phyloP scores from a whole-genome alignment of 2,329 filamentous ascomycete genomes.

The Aspergillus novoparasiticus region DNA sequence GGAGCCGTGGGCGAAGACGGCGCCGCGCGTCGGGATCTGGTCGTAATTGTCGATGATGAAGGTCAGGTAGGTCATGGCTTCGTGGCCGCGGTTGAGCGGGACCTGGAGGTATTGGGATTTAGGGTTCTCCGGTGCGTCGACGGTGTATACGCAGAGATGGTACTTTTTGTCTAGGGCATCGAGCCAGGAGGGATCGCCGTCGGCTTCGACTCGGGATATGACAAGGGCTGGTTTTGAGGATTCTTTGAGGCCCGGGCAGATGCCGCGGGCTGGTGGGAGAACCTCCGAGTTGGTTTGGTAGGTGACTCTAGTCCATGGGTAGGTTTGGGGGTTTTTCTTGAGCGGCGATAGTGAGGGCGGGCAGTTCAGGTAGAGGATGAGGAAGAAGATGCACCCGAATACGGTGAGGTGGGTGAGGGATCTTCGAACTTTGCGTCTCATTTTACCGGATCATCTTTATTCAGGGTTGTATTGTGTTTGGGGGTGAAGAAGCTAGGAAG shows the following conservation, averaged over 20 bases:
- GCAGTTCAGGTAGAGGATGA: constrained; percentile 43
- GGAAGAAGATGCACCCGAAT: constrained; percentile 36
- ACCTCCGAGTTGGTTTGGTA: constrained; percentile 43
- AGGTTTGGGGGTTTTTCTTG: constrained; percentile 30
- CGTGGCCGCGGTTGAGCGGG: constrained; percentile 51
- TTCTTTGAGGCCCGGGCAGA: constrained; percentile 45
- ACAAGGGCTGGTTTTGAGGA: constrained; percentile 49
- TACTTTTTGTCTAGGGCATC: constrained; percentile 41
- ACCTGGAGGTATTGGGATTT: constrained; percentile 37
- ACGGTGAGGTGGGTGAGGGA: constrained; percentile 38
- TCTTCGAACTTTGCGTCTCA: constrained; percentile 26
- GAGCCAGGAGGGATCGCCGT: constrained; percentile 49
- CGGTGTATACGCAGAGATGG: constrained; percentile 49
- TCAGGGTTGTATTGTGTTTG: not conserved
- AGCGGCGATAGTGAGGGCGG: constrained; percentile 23
- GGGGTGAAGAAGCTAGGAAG: not conserved
- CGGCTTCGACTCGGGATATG: constrained; percentile 45
- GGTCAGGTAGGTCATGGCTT: constrained; percentile 52
- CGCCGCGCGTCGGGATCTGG: constrained; percentile 39
- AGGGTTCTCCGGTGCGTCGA: constrained; percentile 18
- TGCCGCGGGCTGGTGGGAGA: constrained; percentile 41
- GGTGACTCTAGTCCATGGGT: constrained; percentile 48
- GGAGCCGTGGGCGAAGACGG: constrained; percentile 49
- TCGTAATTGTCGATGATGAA: constrained; percentile 53
- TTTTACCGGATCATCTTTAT: not conserved